Base-by-base conservation (phyloP, 371 early-diverging fungal species). In the Apophysomyces trapeziformis region DNA sequence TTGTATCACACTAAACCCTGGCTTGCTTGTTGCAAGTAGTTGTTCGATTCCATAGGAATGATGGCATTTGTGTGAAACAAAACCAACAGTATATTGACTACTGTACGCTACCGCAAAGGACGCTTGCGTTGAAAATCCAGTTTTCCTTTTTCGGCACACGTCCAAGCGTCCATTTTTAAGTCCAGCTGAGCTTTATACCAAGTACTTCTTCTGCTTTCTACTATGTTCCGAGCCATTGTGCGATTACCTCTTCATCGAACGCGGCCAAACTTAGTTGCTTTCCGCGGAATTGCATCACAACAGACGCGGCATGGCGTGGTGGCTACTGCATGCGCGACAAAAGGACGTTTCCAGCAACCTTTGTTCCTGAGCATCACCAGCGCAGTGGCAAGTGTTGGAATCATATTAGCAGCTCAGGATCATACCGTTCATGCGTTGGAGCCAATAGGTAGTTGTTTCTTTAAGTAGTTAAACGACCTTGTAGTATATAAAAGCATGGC, bases 211-310 rank as follows among this genome's bases (percentile, higher is more conserved):
- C 21, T 50, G 21, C 54, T 16, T 50, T 50, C 54, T 50, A 50
- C n/a, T 26, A 50, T 50, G 54, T 50, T 50, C 54, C 54, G 54
- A 50, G 21, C 54, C 54, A 26, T 50, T 50, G 21, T 21, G 21
- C 54, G 54, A 50, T 74, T 99, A 68, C 89, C 98, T 45, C 78
- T 90, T 66, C 81, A 96, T 35, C 92, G 99, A 62, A 97, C 98
- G 12, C 91, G 95, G 12, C 99, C 99, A 54, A 94, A 95, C 83
- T 80, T 94, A 72, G 77, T 91, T 41, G 87, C 88, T 63, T 78
- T 97, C 71, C 92, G 99, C 66, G 54, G 54, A 21, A 50, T 50
- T 50, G 54, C 54, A 7, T 18, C 35, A 32, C 54, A 26, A 21
- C 54, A 50, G 21, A 21, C 54, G 21, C 4, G 54, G 11, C 54